Base-by-base conservation (phyloP, 1,284 basidiomycete genomes). In the Tylopilus sp. region DNA sequence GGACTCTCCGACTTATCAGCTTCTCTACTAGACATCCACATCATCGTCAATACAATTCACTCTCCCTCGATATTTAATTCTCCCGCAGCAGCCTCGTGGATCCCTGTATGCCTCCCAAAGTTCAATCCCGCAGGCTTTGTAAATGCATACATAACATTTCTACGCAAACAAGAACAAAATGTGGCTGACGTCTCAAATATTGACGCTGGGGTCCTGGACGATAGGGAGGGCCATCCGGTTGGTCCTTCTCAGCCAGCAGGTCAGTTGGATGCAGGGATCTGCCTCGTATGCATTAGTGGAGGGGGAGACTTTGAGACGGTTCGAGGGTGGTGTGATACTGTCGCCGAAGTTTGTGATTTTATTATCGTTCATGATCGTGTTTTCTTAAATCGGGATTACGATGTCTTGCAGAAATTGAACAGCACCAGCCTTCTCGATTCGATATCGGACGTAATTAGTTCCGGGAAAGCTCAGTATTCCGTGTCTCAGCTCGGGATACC, bases 31-130 rank as follows among this genome's bases (percentile, higher is more conserved):
- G 92, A 94, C 62, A 80, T 95, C 29, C 91, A 94, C 61, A 82
- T 95, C 34, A 77, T 94, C 26, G 75, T 94, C 50, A 94, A 94
- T 63, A 92, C 85, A 53, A 75, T 88, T 53, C 70, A 91, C 69
- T 70, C 81, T 45, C 75, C 86, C 36, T 81, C 83, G 55, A 76
- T 90, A 61, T 71, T 77, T 64, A 79, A 85, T 71, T 76, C 84
- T 54, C 76, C 84, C 4, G 91, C 85, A 1, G 77, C 88, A 7
- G 85, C 94, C 18, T 88, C 88, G 5, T 99, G 94, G 91, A 77
- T 98, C 2, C 96, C 96, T 0, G 80, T 99, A 44, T 99, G 95
- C 65, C 78, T 99, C 10, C 95, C 96, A 0, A 94, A 94, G 64
- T 97, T 92, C 73, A 94, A 97, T 59, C 77, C 92, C 0, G 74